Evolutionary conservation across 1,284 basidiomycete species (phyloP).

Genomic region (Tilletia setariae): DNA sequence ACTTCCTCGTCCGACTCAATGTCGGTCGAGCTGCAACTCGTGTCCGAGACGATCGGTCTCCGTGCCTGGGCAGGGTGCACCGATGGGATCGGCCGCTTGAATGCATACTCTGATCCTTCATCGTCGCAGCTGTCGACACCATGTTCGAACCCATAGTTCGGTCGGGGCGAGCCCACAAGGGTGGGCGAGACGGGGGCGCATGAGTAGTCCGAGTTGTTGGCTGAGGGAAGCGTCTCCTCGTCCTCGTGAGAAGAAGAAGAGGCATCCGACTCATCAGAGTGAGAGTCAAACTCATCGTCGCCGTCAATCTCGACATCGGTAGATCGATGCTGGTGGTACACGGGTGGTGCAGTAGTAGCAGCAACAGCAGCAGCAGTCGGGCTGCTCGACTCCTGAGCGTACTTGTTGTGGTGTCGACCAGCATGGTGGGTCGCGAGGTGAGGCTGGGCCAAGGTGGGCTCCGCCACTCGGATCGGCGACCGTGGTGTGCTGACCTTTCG

Average conservation of each 20-base stretch:
- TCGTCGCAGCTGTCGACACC: not conserved
- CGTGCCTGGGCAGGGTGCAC: not conserved
- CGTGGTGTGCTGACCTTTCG: not conserved
- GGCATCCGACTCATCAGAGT: slow-evolving; percentile 11
- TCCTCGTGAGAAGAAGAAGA: not conserved
- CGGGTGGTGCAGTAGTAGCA: not conserved
- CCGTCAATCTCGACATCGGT: slow-evolving; percentile 1
- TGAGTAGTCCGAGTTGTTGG: slow-evolving; percentile 4
- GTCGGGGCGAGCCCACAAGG: slow-evolving; percentile 11
- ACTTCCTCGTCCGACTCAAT: not conserved
- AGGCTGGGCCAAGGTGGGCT: not conserved
- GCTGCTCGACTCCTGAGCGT: too few species aligned
- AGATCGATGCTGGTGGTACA: slow-evolving; percentile 4
- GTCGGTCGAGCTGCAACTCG: slow-evolving; percentile 9
- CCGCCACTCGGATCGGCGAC: not conserved
- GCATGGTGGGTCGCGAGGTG: not conserved
- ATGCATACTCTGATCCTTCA: not conserved
- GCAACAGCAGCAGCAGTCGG: too few species aligned
- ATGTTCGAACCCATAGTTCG: not conserved
- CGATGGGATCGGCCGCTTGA: slow-evolving; percentile 11
- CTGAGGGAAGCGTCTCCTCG: not conserved
- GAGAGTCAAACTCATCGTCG: slow-evolving; percentile 11
- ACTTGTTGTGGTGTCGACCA: not conserved
- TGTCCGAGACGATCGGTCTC: slow-evolving; percentile 10
- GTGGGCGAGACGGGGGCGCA: not conserved